Base-by-base conservation (phyloP, 768 basidiomycete genomes). In the Hortiboletus campestris region DNA sequence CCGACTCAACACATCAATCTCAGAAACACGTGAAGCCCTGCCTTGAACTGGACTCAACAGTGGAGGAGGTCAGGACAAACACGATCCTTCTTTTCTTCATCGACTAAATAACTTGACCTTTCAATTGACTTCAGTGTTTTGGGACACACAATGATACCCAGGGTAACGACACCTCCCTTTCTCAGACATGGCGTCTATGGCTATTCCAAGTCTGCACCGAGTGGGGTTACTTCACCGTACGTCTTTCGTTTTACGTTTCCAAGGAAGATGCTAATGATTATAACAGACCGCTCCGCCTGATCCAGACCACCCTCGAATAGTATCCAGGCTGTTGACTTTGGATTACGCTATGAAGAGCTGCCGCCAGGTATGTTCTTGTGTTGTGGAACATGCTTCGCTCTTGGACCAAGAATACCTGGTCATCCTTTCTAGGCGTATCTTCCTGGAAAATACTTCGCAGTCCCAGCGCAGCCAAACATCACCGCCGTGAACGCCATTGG, bases 141-240 rank as follows among this genome's bases (percentile, higher is more conserved):
- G 93, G 94, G 6, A 90, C 92, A 0, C 86, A 78, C 58, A 76
- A 95, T 55, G 88, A 88, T 60, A 64, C 75, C 5, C 76, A 84
- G 61, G 96, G 82, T 71, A 78, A 79, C 59, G 75, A 78, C 13
- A 84, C 80, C 1, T 80, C 79, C 12, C 69, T 93, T 9, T 78
- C 83, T 53, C 82, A 91, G 63, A 80, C 79, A 6, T 98, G 95
- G 95, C 80, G 92, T 40, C 73, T 87, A 13, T 98, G 95, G 95
- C 61, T 77, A 6, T 96, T 93, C 80, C 94, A 92, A 73, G 90
- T 93, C 49, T 94, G 93, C 76, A 94, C 91, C 0, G 83, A 96
- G 64, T 98, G 96, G 96, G 96, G 94, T 2, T 99, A 92, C 71
- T 94, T 96, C 69, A 85, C 79, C 31, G 91, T 89, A 62, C 34